A percentile compares a stretch with the other conserved stretches of the same genome.
Conservation (phyloP, 495 filamentous ascomycete species). For the Cenococcum geophilum region DNA sequence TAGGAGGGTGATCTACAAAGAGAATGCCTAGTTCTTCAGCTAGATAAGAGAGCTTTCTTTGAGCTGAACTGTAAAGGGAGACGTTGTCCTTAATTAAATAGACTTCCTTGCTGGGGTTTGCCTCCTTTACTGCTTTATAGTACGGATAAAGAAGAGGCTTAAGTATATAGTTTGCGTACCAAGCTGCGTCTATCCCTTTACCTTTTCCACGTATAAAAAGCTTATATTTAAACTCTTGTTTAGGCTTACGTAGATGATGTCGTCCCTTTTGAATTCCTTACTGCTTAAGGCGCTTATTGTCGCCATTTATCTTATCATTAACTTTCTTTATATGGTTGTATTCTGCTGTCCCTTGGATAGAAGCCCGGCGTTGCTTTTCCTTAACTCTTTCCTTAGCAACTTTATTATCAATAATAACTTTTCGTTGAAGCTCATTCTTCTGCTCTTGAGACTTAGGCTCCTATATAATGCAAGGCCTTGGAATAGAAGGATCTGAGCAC, state of each 20-base stretch:
- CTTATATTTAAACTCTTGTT: constrained; percentile 3
- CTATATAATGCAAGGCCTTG: constrained; percentile 1
- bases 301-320: background rate
- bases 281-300: constrained; percentile 1
- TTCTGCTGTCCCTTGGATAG: background rate
- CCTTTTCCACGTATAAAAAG: background rate
- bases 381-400: background rate
- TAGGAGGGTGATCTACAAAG: background rate
- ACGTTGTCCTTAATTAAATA: constrained; percentile 7
- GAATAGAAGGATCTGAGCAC: constrained; percentile 1
- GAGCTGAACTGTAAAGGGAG: background rate
- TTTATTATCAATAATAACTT: background rate
- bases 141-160: constrained; percentile 5
- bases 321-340: constrained; percentile 3
- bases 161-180: background rate
- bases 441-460: constrained; percentile 1
- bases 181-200: background rate
- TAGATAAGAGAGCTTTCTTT: background rate
- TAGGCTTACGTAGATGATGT: background rate
- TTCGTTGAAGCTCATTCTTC: background rate
- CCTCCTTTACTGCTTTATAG: constrained; percentile 9
- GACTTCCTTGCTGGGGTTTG: background rate
- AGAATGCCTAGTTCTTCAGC: background rate
- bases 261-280: constrained; percentile 7
- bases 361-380: background rate